Evolutionary conservation across 208 protist genomes (phyloP).

Genomic region (Novymonas esmeraldas): DNA sequence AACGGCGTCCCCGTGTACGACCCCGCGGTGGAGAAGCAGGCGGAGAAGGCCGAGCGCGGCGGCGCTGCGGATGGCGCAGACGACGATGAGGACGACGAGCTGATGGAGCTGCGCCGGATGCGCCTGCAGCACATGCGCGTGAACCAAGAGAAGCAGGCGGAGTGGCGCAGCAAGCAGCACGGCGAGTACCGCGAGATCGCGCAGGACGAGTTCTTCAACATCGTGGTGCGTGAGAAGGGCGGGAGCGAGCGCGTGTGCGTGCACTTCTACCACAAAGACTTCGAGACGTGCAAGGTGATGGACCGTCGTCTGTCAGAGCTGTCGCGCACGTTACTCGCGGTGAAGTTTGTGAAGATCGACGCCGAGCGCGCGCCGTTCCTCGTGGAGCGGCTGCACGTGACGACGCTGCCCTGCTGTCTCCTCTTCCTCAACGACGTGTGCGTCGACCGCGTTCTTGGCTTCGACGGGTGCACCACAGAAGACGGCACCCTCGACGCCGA

Average conservation of each 20-base stretch:
- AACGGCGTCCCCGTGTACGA: conserved; percentile 73
- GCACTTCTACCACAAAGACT: conserved; percentile 97
- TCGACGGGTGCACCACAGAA: conserved; percentile 90
- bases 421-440: conserved; percentile 95
- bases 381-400: conserved; percentile 91
- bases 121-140: conserved; percentile 68
- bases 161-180: conserved; percentile 90
- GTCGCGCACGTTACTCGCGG: conserved; percentile 65
- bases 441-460: conserved; percentile 95
- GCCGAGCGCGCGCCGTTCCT: conserved; percentile 95
- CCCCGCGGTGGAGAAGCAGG: conserved; percentile 59
- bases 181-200: conserved; percentile 92
- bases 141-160: conserved; percentile 62
- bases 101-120: conserved; percentile 69
- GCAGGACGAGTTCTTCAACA: conserved; percentile 95
- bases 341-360: conserved; percentile 96
- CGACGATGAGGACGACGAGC: conserved; percentile 78
- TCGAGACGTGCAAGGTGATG: conserved; percentile 95
- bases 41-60: conserved; percentile 37
- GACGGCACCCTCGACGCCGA: conserved; percentile 85
- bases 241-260: conserved; percentile 83
- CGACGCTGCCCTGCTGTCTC: conserved; percentile 92
- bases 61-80: conserved; percentile 41
- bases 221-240: conserved; percentile 92
- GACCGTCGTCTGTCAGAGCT: conserved; percentile 93